Percentiles rank a stretch among this genome's conserved stretches.
Conservation (phyloP, 257 asterid species). For the Striga asiatica region DNA sequence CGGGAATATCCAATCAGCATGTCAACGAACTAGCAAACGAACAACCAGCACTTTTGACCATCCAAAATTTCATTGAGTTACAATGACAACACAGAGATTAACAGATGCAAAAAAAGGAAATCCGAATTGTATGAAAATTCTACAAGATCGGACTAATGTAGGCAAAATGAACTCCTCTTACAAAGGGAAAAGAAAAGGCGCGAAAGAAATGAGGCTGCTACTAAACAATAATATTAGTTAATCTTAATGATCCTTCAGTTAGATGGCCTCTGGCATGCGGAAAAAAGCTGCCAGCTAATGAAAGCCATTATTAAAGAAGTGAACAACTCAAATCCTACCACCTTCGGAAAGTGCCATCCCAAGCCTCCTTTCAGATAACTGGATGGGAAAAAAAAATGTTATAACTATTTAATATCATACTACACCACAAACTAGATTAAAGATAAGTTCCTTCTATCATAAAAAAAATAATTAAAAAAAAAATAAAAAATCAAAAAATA, state of each 20-base stretch:
- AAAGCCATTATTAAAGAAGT: conserved; percentile 83
- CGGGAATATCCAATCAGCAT: background rate
- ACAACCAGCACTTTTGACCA: background rate
- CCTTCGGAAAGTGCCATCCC: conserved; percentile 84
- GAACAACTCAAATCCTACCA: conserved; percentile 81
- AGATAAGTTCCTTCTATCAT: too few relatives aligned
- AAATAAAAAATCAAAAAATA: background rate
- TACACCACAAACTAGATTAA: too few relatives aligned
- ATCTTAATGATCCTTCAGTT: conserved; percentile 19
- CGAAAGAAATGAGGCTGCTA: too few relatives aligned
- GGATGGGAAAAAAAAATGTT: too few relatives aligned
- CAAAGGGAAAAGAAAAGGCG: background rate
- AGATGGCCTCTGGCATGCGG: conserved; percentile 84
- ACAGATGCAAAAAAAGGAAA: background rate
- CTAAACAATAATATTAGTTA: background rate
- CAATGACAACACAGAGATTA: background rate
- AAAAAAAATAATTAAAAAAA: too few relatives aligned
- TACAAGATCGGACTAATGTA: background rate
- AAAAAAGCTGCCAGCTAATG: conserved; percentile 86
- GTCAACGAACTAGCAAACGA: too few relatives aligned
- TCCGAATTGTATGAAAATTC: background rate
- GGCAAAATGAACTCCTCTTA: background rate
- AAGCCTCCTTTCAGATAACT: conserved; percentile 74
- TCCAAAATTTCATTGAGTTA: background rate
- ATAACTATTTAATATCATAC: too few relatives aligned